Base-by-base conservation (phyloP, 1,284 basidiomycete species). In the Xanthoconium separans region DNA sequence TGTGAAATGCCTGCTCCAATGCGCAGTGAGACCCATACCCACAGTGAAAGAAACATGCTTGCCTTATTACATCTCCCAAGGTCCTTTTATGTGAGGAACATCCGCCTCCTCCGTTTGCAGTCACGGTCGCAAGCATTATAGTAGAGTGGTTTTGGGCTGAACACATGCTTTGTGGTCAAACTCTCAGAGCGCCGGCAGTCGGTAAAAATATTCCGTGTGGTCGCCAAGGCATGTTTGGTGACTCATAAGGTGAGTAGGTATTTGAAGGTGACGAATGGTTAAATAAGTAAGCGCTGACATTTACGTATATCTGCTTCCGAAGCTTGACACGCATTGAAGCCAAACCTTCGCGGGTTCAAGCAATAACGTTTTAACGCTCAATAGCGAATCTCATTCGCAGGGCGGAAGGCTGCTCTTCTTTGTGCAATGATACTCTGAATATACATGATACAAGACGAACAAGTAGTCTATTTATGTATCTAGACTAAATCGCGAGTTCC, bases 1-100 rank as follows among this genome's bases (percentile, higher is more conserved):
- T 16, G 77, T 70, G 51, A 78, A 78, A 56, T 75, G 61, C 39
- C 73, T 74, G 31, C 9, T 43, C 31, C 44, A 6, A 41, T 27
- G 18, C 22, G 30, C n/a, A 18, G 34, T 53, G 36, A 50, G 15
- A 9, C 27, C 16, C 22, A 9, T 27, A 42, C 22, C 29, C 5
- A 31, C 22, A 29, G 27, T 3, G n/a, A n/a, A 53, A 49, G 18
- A 6, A 33, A 33, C n/a, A 45, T 40, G 18, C 65, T 50, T 49
- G 39, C 65, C 62, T 68, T 47, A 63, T 44, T n/a, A 70, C 50
- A 50, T 65, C 40, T 42, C 34, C 42, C 18, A 59, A 33, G 0
- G 67, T 62, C 45, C 54, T 57, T 51, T 52, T 63, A 11, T 36
- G 47, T n/a, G 47, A 44, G 31, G 27, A 41, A 15, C 20, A 22